Percentiles rank a stretch among this genome's conserved stretches.
phyloP scores from a whole-genome alignment of 2,329 filamentous ascomycete genomes.

The Plectosphaerella cucumerina region DNA sequence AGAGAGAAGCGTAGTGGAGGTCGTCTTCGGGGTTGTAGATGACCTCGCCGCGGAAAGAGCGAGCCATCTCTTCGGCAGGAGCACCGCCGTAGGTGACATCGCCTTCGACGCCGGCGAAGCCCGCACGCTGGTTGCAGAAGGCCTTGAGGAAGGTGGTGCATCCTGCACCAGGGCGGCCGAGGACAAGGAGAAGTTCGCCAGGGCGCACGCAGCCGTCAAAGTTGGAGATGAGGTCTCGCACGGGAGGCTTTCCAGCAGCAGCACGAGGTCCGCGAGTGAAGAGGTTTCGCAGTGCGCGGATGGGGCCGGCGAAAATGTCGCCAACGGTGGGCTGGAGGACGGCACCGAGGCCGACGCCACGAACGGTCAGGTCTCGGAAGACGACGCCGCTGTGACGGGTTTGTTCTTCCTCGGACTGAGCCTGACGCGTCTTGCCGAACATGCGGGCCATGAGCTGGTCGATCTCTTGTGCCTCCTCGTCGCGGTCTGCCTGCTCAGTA shows the following conservation, averaged over 20 bases:
- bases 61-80: slow-evolving; percentile 39
- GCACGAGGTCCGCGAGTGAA: slow-evolving; percentile 22
- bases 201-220: slow-evolving; percentile 52
- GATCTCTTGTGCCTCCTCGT: slow-evolving; percentile 42
- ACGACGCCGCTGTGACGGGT: slow-evolving; percentile 66
- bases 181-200: slow-evolving; percentile 54
- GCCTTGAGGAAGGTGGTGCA: slow-evolving; percentile 56
- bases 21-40: slow-evolving; percentile 68
- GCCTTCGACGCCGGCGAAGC: slow-evolving; percentile 61
- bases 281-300: slow-evolving; percentile 18
- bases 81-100: slow-evolving; percentile 59
- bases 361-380: slow-evolving; percentile 67
- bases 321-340: slow-evolving; percentile 39
- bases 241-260: slow-evolving; percentile 28
- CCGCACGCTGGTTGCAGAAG: slow-evolving; percentile 64
- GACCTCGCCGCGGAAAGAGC: slow-evolving; percentile 55
- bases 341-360: slow-evolving; percentile 64
- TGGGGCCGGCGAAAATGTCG: slow-evolving; percentile 26
- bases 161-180: slow-evolving; percentile 53
- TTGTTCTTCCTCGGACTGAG: slow-evolving; percentile 65
- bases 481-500: slow-evolving; percentile 25
- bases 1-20: slow-evolving; percentile 64
- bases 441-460: slow-evolving; percentile 64
- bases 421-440: slow-evolving; percentile 62
- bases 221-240: slow-evolving; percentile 36